Conservation (phyloP, 2,329 filamentous ascomycete genomes). For the Zymoseptoria ardabiliae region DNA sequence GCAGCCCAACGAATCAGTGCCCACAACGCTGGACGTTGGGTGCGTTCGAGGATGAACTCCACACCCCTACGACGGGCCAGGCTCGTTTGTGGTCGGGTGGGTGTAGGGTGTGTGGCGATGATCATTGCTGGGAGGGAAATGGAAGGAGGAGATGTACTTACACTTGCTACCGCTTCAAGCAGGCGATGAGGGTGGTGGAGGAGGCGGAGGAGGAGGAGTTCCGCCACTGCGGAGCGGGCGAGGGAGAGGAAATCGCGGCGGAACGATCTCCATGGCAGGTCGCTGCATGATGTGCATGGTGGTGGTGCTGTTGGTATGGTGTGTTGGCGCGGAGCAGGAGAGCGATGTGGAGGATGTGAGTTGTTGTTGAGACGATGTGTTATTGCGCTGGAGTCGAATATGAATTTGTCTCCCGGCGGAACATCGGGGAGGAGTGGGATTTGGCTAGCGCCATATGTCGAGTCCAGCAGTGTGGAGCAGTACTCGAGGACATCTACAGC, state of each 20-base stretch:
- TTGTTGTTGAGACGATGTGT: not conserved
- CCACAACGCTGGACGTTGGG: too few species aligned
- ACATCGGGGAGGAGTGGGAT: not conserved
- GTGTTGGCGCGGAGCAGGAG: not conserved
- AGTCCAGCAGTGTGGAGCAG: not conserved
- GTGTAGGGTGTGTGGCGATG: not conserved
- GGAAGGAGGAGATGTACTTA: not conserved
- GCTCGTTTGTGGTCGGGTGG: not conserved
- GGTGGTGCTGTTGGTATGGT: not conserved
- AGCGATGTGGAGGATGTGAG: not conserved
- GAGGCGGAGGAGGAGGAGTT: not conserved
- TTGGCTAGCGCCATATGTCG: not conserved
- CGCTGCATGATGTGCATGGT: not conserved
- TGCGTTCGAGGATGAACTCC: not conserved
- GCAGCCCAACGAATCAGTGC: not conserved
- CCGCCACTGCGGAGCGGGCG: too few species aligned
- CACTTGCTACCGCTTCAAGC: not conserved
- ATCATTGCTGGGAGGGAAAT: not conserved
- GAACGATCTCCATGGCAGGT: not conserved
- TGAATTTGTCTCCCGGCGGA: not conserved
- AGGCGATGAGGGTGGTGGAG: not conserved
- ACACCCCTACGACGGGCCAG: not conserved
- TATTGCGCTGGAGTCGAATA: not conserved
- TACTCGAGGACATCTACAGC: not conserved
- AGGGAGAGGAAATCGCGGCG: not conserved